Evolutionary conservation across 257 asterid genomes (phyloP).

Genomic region (Solanum sitiens): DNA sequence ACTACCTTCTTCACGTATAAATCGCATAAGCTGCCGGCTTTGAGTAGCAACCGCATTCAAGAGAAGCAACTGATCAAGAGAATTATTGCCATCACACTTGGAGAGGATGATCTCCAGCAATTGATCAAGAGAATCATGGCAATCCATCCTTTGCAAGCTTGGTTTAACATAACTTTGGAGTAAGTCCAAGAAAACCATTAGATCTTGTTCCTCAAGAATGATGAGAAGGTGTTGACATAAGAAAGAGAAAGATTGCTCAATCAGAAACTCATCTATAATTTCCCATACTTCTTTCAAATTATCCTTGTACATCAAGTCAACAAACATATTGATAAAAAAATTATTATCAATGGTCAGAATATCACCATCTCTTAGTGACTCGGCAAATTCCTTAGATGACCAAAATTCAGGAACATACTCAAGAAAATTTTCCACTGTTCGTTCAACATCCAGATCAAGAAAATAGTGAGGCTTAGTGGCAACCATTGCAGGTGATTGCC

Average conservation of each 20-base stretch:
- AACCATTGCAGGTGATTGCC: conserved; percentile 99
- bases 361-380: conserved; percentile 76
- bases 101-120: conserved; percentile 69
- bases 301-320: conserved; percentile 74
- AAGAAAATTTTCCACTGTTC: conserved; percentile 84
- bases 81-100: conserved; percentile 28
- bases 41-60: conserved; percentile 69
- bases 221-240: conserved; percentile 80
- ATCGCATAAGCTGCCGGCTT: conserved; percentile 71
- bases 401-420: conserved; percentile 94
- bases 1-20: conserved; percentile 67
- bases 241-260: conserved; percentile 71
- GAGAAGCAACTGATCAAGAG: conserved; percentile 58
- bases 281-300: conserved; percentile 63
- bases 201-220: conserved; percentile 66
- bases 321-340: conserved; percentile 54
- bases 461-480: conserved; percentile 98
- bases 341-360: conserved; percentile 53
- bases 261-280: conserved; percentile 56
- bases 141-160: conserved; percentile 22
- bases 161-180: conserved; percentile 50
- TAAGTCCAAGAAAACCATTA: conserved; percentile 47
- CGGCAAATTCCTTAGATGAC: conserved; percentile 81
- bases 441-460: conserved; percentile 88
- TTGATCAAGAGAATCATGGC: conserved; percentile 24